Conservation (phyloP, 1,284 basidiomycete genomes). For the Leucoagaricus sp. region DNA sequence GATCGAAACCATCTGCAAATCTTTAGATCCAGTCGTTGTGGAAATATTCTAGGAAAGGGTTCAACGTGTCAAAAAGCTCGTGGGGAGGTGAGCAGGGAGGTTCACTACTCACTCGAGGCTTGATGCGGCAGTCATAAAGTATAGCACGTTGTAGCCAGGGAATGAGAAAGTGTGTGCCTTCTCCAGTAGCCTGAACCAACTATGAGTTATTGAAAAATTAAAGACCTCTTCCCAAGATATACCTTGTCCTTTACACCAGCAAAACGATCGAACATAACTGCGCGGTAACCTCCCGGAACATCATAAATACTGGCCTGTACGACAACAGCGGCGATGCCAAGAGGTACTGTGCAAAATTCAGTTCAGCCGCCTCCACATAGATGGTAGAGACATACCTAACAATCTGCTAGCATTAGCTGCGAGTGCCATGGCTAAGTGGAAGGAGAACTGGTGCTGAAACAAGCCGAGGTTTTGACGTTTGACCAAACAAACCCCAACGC, state of each 20-base stretch:
- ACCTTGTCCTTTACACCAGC: slow-evolving; percentile 86
- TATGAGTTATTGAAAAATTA: neutral
- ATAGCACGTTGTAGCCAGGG: slow-evolving; percentile 97
- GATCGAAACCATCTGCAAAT: slow-evolving; percentile 97
- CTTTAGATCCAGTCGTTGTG: slow-evolving; percentile 94
- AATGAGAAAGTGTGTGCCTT: slow-evolving; percentile 98
- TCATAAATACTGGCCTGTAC: slow-evolving; percentile 87
- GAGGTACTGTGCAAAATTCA: slow-evolving; percentile 66
- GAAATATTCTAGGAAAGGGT: slow-evolving; percentile 78
- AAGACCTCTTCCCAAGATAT: slow-evolving; percentile 21
- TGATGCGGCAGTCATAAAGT: slow-evolving; percentile 97
- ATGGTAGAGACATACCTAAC: slow-evolving; percentile 38
- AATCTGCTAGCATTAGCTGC: slow-evolving; percentile 48
- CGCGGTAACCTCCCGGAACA: slow-evolving; percentile 91
- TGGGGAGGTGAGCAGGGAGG: no score
- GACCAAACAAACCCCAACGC: slow-evolving; percentile 27
- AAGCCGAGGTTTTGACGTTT: slow-evolving; percentile 2
- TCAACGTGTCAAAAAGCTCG: slow-evolving; percentile 4
- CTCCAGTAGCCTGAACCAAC: slow-evolving; percentile 68
- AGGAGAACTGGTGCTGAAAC: slow-evolving; percentile 4
- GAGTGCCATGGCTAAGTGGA: slow-evolving; percentile 41
- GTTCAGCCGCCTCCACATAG: neutral
- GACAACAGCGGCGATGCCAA: slow-evolving; percentile 66
- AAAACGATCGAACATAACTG: slow-evolving; percentile 99
- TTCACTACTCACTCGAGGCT: slow-evolving; percentile 78